These are phyloP conservation scores for Fusarium haematococcum DNA, from an alignment of 2,329 filamentous ascomycete genomes.

Conservation along the genomic window DNA sequence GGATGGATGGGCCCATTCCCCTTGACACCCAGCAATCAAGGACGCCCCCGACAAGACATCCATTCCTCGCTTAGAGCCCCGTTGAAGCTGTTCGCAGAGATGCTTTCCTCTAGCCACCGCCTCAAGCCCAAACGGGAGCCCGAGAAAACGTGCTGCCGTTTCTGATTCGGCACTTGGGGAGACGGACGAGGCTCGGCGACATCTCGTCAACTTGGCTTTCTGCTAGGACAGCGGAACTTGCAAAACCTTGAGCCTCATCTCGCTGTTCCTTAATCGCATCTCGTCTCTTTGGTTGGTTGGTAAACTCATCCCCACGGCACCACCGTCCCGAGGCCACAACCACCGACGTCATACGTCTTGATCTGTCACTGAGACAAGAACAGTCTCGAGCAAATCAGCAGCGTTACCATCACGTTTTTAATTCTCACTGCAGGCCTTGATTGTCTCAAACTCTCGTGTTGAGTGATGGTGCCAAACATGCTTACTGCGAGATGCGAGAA, in stretches of 20 bases:
- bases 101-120: neutral
- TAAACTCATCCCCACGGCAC: conserved; percentile 11
- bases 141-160: neutral
- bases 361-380: conserved; percentile 12
- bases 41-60: neutral
- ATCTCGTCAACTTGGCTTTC: neutral
- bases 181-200: conserved; percentile 5
- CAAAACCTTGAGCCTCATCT: neutral
- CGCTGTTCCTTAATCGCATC: conserved; percentile 17
- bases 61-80: conserved; percentile 3
- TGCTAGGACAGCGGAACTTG: neutral
- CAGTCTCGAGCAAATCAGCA: neutral
- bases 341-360: conserved; percentile 35
- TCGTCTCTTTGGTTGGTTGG: neutral
- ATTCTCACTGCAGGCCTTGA: conserved; percentile 16
- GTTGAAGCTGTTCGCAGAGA: neutral
- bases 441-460: conserved; percentile 24
- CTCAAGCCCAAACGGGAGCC: neutral
- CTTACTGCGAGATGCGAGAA: neutral
- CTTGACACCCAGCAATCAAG: neutral
- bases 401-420: conserved; percentile 10
- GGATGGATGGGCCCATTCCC: neutral
- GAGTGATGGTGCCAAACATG: conserved; percentile 16
- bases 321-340: conserved; percentile 15
- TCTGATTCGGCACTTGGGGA: neutral